These are phyloP conservation scores for Protomyces inundatus DNA, from an alignment of 1,139 yeast genomes.

Conservation along the genomic window DNA sequence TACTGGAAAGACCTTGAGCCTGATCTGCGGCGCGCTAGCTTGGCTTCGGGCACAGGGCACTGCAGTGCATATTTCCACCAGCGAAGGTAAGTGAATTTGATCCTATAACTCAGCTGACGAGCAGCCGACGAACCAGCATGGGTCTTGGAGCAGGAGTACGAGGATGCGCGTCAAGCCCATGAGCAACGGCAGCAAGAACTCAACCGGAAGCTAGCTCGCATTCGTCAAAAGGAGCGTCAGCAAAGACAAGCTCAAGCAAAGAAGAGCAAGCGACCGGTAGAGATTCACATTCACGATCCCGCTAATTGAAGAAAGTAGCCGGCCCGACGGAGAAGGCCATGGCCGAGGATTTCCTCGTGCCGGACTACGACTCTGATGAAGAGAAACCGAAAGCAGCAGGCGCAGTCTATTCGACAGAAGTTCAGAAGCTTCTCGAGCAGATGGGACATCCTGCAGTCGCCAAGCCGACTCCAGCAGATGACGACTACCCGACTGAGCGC, in stretches of 20 bases:
- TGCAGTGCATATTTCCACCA: constrained; percentile 37
- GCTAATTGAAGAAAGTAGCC: background rate
- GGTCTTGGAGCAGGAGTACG: constrained; percentile 39
- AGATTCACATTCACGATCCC: background rate
- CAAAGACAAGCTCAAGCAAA: constrained; percentile 32
- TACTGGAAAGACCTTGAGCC: constrained; percentile 31
- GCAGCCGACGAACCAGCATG: constrained; percentile 38
- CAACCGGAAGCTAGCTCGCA: background rate
- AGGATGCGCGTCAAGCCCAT: constrained; percentile 34
- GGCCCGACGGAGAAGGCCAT: constrained; percentile 38
- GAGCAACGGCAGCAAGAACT: constrained; percentile 3
- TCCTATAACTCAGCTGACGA: background rate
- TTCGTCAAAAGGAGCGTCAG: background rate
- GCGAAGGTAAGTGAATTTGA: constrained; percentile 2
- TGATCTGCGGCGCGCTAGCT: constrained; percentile 78
- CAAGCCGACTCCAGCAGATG: background rate
- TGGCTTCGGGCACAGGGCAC: constrained; percentile 49
- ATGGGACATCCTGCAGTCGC: constrained; percentile 4
- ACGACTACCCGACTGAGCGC: background rate
- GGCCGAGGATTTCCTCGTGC: constrained; percentile 42
- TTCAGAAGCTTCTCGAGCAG: background rate
- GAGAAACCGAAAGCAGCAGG: background rate
- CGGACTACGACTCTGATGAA: constrained; percentile 32
- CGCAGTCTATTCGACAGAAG: background rate
- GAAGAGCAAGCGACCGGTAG: background rate